Evolutionary conservation across 2,329 filamentous ascomycete species (phyloP).

Genomic region (Colletotrichum acutatum): DNA sequence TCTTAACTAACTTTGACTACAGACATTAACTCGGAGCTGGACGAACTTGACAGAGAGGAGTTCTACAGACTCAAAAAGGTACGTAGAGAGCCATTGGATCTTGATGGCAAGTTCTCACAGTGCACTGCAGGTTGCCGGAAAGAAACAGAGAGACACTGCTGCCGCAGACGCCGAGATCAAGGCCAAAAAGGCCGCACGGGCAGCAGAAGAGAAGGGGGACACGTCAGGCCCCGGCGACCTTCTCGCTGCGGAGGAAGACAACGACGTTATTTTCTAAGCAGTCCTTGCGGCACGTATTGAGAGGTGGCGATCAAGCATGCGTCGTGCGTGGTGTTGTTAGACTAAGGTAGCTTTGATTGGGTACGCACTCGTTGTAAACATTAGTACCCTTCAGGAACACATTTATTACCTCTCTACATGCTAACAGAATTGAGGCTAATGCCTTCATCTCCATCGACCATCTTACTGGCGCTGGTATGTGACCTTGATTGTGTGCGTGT

Average conservation of each 20-base stretch:
- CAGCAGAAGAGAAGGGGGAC: slow-evolving; percentile 52
- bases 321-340: not conserved
- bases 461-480: slow-evolving; percentile 91
- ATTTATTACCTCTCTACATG: not conserved
- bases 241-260: slow-evolving; percentile 79
- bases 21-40: slow-evolving; percentile 98
- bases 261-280: slow-evolving; percentile 83
- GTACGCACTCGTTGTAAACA: not conserved
- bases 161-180: slow-evolving; percentile 80
- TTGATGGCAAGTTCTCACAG: not conserved
- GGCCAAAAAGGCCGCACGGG: slow-evolving; percentile 60
- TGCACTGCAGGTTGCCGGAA: slow-evolving; percentile 71
- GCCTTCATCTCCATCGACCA: too few relatives aligned
- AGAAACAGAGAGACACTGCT: slow-evolving; percentile 83
- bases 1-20: slow-evolving; percentile 19
- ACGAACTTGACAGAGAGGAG: slow-evolving; percentile 97
- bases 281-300: not conserved
- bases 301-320: not conserved
- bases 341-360: not conserved
- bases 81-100: not conserved
- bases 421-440: not conserved
- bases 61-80: slow-evolving; percentile 96
- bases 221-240: slow-evolving; percentile 68
- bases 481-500: slow-evolving; percentile 83
- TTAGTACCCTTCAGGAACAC: not conserved